Percentiles rank a stretch among this genome's conserved stretches.
Evolutionary conservation across 176 grass and related monocot genomes (phyloP).

Genomic region (Thinopyrum elongatum): DNA sequence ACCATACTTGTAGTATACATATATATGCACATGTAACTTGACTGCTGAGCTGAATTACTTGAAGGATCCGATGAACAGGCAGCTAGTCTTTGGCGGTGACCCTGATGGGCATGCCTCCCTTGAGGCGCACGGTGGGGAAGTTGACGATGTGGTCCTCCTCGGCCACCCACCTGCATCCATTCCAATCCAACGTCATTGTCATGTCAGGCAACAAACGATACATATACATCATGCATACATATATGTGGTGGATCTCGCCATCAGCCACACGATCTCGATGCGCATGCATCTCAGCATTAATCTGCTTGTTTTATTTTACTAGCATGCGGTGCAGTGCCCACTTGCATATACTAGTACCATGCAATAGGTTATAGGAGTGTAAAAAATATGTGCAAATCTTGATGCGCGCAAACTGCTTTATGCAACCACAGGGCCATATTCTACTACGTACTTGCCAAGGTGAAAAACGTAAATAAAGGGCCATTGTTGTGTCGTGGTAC

Average conservation of each 20-base stretch:
- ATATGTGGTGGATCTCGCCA: neutral
- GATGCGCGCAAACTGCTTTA: neutral
- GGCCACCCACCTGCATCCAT: slow-evolving; percentile 70
- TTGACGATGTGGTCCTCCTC: slow-evolving; percentile 92
- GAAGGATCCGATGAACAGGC: neutral
- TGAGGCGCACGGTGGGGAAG: slow-evolving; percentile 94
- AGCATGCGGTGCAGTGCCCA: neutral
- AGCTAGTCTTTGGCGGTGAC: slow-evolving; percentile 39
- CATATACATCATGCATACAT: neutral
- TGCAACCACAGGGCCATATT: neutral
- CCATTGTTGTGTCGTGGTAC: neutral
- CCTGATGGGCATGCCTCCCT: slow-evolving; percentile 76
- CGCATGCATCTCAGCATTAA: too few species aligned
- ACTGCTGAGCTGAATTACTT: too few species aligned
- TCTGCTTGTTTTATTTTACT: too few species aligned
- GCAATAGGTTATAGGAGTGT: neutral
- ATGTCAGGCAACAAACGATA: neutral
- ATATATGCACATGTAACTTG: neutral
- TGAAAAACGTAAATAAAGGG: neutral
- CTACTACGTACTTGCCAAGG: neutral
- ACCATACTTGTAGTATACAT: too few species aligned
- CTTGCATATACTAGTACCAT: neutral
- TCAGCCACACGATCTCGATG: neutral
- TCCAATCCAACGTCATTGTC: neutral
- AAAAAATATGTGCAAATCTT: too few species aligned